phyloP scores from a whole-genome alignment of 345 rosid species.

The Hibiscus tridactylites region DNA sequence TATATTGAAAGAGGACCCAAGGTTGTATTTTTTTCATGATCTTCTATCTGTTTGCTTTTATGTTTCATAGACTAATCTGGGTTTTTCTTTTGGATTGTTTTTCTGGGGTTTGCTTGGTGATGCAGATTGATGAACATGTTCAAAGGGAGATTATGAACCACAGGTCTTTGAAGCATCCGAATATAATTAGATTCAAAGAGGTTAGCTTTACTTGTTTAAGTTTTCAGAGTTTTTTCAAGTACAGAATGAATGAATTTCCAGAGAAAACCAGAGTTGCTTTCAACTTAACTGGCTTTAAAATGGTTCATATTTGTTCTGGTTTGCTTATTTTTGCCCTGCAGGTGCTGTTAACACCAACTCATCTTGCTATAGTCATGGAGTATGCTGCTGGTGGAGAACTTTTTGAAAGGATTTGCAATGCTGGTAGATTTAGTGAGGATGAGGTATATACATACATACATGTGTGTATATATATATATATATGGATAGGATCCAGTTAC shows the following conservation, averaged over 20 bases:
- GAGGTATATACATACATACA: conserved; percentile 30
- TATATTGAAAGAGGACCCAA: conserved; percentile 77
- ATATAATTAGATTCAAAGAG: conserved; percentile 81
- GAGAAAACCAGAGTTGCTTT: not conserved
- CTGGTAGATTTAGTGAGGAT: conserved; percentile 83
- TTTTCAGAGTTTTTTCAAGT: no score
- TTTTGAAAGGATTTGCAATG: conserved; percentile 67
- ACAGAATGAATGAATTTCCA: not conserved
- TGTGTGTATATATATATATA: not conserved
- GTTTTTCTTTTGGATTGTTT: not conserved
- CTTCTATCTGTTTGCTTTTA: not conserved
- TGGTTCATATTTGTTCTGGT: not conserved
- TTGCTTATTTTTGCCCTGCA: conserved; percentile 5
- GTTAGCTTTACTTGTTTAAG: conserved; percentile 17
- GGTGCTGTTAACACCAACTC: conserved; percentile 79
- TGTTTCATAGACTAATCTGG: not conserved
- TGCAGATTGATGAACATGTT: conserved; percentile 89
- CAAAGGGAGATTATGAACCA: conserved; percentile 96
- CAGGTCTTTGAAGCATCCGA: conserved; percentile 80
- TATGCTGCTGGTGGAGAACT: conserved; percentile 92
- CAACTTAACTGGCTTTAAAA: not conserved
- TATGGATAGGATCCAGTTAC: no score
- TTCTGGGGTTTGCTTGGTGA: not conserved
- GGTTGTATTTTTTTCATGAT: conserved; percentile 14
- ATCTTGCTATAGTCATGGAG: conserved; percentile 87